Evolutionary conservation across 176 grass and related monocot species (phyloP), one percentile per base, ranked within the genome.

Genomic region (Avena sativa): DNA sequence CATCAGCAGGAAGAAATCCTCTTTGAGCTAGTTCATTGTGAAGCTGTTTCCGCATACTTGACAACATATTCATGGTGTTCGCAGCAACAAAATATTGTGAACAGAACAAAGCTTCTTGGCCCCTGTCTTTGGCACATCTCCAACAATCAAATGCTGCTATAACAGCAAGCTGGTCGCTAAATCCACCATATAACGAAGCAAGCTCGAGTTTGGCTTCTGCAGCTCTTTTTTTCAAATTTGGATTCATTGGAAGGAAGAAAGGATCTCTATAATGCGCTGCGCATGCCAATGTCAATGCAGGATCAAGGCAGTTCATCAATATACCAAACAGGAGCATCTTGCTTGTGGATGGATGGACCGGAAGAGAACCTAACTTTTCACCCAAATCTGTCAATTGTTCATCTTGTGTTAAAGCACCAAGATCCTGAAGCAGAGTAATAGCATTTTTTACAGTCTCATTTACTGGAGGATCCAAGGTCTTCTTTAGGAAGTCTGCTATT

Each of bases 281-380:
- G 52, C 97, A 99, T 70, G 97, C 97, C 82, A 99, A 81, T 80
- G 94, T 99, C 58, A 99, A 86, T 44, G 97, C 97, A 72, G 97
- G 92, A 74, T 99, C 97, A 38, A 99, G 86, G 75, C 94, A 99
- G 74, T 99, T 99, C 90, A 96, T 91, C 63, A 99, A 77, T 92
- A 99, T 93, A 74, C 92, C 90, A 82, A 98, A 98, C 51, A 98
- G 62, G 71, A 98, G 92, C 97, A 98, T 98, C 88, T 96, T 98
- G 90, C 92, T 91, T 76, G 90, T 96, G 11, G 97, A 94, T 82
- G 94, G 97, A 92, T 98, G 97, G 55, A 96, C 89, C 1, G 97
- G 97, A 52, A 98, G 90, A 59, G 92, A 92, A 87, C 97, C 94
- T 53, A 98, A 65, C 71, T 96, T 94, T 82, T 93, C 85, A 38